phyloP scores from a whole-genome alignment of 176 grass and related monocot genomes.

The Carex cristatella region DNA sequence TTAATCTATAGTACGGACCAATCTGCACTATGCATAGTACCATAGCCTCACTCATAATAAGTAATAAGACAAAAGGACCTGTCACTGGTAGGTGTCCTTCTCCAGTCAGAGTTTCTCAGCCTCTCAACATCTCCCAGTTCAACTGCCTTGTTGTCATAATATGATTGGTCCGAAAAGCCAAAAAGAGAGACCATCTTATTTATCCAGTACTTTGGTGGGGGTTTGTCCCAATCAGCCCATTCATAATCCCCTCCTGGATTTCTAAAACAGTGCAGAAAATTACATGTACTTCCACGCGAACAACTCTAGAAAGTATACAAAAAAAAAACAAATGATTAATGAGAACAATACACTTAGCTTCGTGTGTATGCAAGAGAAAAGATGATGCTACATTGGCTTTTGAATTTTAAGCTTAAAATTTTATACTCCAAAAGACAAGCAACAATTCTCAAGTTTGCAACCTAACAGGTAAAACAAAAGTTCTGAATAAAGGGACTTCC shows the following conservation, averaged over 20 bases:
- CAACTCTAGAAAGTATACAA: constrained; percentile 64
- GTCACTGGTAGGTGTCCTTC: constrained; percentile 41
- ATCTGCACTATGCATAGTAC: too few species aligned
- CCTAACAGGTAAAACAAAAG: background rate
- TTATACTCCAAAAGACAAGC: background rate
- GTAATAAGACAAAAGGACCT: constrained; percentile 16
- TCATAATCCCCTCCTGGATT: constrained; percentile 98
- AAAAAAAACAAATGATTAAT: background rate
- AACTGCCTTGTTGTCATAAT: constrained; percentile 28
- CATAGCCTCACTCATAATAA: background rate
- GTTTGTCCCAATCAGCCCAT: constrained; percentile 94
- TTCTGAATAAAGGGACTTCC: background rate
- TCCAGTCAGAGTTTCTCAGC: constrained; percentile 35
- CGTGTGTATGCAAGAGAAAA: background rate
- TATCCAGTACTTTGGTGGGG: constrained; percentile 78
- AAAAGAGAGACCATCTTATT: constrained; percentile 82
- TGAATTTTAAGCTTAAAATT: background rate
- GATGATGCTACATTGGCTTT: background rate
- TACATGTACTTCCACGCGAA: constrained; percentile 72
- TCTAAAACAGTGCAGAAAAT: constrained; percentile 93
- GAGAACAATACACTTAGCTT: constrained; percentile 1
- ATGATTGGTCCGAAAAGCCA: constrained; percentile 50
- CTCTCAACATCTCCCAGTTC: constrained; percentile 32
- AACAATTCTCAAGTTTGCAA: background rate
- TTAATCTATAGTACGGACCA: too few species aligned